Evolutionary conservation across 441 rosid species (phyloP), one percentile per base, ranked within the genome.

Genomic region (Raphanus hybrid): DNA sequence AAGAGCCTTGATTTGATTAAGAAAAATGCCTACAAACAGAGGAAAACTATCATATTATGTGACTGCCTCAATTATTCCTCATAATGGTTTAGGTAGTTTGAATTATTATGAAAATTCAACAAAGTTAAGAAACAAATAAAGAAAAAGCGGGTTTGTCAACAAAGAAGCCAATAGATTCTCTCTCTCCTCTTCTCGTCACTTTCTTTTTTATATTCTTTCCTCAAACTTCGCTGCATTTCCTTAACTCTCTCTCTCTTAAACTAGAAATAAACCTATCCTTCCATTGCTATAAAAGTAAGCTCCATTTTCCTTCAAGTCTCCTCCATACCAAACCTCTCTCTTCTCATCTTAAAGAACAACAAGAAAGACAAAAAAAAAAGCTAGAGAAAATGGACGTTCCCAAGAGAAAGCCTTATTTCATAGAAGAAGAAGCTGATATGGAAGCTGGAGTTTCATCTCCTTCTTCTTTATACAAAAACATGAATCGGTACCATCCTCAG

Each of bases 161-260:
- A 54, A 48, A 57, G 12, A 57, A 73, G 70, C 76, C 76, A 73
- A 73, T 73, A 73, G 76, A 78, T 78, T 78, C 72, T 43, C 71
- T 62, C 12, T 20, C 43, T 6, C 48, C 58, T 52, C 23, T 52
- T 52, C 18, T 45, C 23, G 0, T n/a, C 57, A 34, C 34, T 39
- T 35, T 71, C 59, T 23, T 23, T 23, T 23, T 23, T 23, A 23
- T 23, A 23, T 23, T 23, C 26, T 71, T 61, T 60, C 70, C 70
- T 73, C 54, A 73, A 54, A 73, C 77, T 64, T 73, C 59, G 67
- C 58, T 71, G 64, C 70, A 4, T 64, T 64, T 73, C 39, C 39
- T 50, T 12, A 23, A 14, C 43, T 74, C 15, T 66, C 73, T 75
- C 67, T 59, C 78, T 67, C 78, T 75, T n/a, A 8, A 60, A 54